Conservation (phyloP, 768 basidiomycete genomes). For the Leccinum subtestaceum region DNA sequence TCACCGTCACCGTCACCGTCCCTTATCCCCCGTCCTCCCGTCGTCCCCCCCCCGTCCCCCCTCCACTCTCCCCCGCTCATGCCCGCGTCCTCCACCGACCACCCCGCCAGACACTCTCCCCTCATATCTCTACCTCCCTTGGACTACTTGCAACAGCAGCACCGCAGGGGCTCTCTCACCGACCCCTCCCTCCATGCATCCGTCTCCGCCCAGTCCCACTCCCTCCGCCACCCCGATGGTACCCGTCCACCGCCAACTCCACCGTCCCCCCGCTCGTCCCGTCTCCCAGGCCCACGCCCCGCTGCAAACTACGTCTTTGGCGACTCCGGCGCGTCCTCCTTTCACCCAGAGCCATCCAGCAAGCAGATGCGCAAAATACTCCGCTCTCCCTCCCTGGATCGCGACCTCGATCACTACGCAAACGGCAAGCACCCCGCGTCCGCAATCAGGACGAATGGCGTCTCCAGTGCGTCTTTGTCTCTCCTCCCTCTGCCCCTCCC, state of each 20-base stretch:
- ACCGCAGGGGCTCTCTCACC: constrained; percentile 80
- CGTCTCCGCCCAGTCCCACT: constrained; percentile 2
- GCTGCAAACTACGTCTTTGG: constrained; percentile 70
- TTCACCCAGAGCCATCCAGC: constrained; percentile 37
- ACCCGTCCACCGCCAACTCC: constrained; percentile 7
- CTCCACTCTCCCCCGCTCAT: not conserved
- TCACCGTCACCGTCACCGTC: too few relatives aligned
- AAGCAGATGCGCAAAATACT: constrained; percentile 54
- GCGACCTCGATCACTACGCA: constrained; percentile 24
- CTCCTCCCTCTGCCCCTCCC: constrained; percentile 7
- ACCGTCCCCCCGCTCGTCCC: constrained; percentile 22
- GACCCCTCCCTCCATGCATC: constrained; percentile 73
- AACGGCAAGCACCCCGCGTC: constrained; percentile 21
- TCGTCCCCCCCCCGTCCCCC: too few relatives aligned
- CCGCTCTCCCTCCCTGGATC: constrained; percentile 55
- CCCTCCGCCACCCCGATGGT: constrained; percentile 26
- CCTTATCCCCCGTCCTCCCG: too few relatives aligned
- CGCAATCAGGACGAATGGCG: constrained; percentile 18
- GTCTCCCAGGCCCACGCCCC: constrained; percentile 49
- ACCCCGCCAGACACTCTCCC: constrained; percentile 43
- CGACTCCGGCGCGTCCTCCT: constrained; percentile 38
- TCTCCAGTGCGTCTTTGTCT: constrained; percentile 22
- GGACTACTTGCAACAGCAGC: constrained; percentile 68
- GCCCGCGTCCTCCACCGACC: constrained; percentile 9
- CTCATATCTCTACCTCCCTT: constrained; percentile 68